These are phyloP conservation scores for Vitrella brassicaformis DNA, from an alignment of 73 alveolate species.

Conservation along the genomic window DNA sequence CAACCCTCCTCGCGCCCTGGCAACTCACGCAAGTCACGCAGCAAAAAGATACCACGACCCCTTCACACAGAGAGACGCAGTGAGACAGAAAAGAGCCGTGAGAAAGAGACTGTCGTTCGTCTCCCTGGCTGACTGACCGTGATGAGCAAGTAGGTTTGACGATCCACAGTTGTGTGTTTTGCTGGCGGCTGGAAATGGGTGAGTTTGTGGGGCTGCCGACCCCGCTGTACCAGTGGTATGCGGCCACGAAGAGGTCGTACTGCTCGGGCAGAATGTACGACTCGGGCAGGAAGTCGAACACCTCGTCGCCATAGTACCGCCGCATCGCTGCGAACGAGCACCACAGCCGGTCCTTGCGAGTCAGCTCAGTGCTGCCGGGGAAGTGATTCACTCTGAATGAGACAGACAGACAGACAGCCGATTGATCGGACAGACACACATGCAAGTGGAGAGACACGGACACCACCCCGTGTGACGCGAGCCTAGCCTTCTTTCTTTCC, in stretches of 20 bases:
- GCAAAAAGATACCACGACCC: conserved; percentile 73
- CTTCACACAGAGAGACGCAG: neutral
- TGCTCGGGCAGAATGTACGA: conserved; percentile 39
- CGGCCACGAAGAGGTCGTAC: conserved; percentile 22
- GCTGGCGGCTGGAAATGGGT: conserved; percentile 14
- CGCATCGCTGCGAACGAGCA: conserved; percentile 33
- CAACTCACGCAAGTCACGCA: conserved; percentile 50
- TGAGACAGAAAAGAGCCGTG: neutral
- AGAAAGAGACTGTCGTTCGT: neutral
- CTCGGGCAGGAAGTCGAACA: conserved; percentile 47
- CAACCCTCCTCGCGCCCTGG: conserved; percentile 48
- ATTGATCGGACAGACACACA: too few relatives aligned
- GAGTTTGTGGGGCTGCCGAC: conserved; percentile 63
- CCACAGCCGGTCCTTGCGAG: conserved; percentile 49
- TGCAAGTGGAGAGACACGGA: too few relatives aligned
- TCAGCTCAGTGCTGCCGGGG: conserved; percentile 49
- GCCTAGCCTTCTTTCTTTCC: too few relatives aligned
- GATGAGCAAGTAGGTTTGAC: conserved; percentile 65
- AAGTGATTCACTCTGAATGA: conserved; percentile 40
- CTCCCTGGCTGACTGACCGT: conserved; percentile 12
- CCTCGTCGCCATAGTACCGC: conserved; percentile 20
- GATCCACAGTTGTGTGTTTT: conserved; percentile 47
- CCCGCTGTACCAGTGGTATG: conserved; percentile 37
- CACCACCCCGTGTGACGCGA: too few relatives aligned
- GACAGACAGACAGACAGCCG: too few relatives aligned